These are phyloP conservation scores for Podospora sp. DNA, from an alignment of 495 filamentous ascomycete genomes.

Conservation along the genomic window DNA sequence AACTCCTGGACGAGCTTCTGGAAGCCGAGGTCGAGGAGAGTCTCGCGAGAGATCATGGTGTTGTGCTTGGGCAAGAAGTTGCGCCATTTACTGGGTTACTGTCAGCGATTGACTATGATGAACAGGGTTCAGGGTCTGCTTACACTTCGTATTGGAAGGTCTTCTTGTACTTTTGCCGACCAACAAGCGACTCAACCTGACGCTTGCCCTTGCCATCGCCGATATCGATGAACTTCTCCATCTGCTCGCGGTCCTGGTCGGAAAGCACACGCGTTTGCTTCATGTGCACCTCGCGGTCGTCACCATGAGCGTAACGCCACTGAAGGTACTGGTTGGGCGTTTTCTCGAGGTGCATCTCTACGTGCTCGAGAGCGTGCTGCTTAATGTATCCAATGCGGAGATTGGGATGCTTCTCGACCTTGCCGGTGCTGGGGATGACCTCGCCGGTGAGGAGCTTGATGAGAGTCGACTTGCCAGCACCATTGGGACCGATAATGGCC, in stretches of 20 bases:
- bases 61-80: constrained; percentile 89
- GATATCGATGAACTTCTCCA: constrained; percentile 84
- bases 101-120: constrained; percentile 11
- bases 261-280: constrained; percentile 96
- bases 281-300: constrained; percentile 94
- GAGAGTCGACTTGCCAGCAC: constrained; percentile 96
- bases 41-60: constrained; percentile 90
- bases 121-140: constrained; percentile 13
- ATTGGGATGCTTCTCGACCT: constrained; percentile 98
- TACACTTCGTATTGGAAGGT: constrained; percentile 97
- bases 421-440: constrained; percentile 79
- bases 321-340: constrained; percentile 98
- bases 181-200: constrained; percentile 85
- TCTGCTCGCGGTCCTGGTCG: constrained; percentile 79
- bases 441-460: constrained; percentile 99
- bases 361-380: constrained; percentile 98
- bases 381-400: constrained; percentile 99
- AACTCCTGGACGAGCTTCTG: constrained; percentile 95
- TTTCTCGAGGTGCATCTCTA: constrained; percentile 99
- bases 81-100: constrained; percentile 73
- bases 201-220: constrained; percentile 77
- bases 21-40: constrained; percentile 80
- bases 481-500: constrained; percentile 95
- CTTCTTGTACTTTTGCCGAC: constrained; percentile 99
- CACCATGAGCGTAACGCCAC: constrained; percentile 96